Percentiles rank a stretch among this genome's conserved stretches.
These are phyloP conservation scores for Solanum infundibuliforme DNA, from an alignment of 257 asterid species.

Conservation along the genomic window DNA sequence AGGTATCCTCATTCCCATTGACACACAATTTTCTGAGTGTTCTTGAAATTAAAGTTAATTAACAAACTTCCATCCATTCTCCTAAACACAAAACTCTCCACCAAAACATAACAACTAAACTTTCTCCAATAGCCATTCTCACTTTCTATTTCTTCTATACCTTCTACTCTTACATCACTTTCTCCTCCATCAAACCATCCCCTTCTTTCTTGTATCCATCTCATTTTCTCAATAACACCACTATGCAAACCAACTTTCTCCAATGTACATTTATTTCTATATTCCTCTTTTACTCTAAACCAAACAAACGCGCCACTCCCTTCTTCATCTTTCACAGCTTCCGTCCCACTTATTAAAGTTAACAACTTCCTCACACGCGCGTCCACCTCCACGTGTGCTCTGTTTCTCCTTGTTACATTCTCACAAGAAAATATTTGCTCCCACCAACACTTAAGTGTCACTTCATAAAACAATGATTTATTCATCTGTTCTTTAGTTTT, in stretches of 20 bases:
- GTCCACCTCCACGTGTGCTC: conserved; percentile 23
- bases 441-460: conserved; percentile 77
- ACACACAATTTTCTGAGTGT: conserved; percentile 33
- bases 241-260: conserved; percentile 40
- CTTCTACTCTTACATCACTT: conserved; percentile 44
- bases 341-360: conserved; percentile 42
- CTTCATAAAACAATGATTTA: conserved; percentile 40
- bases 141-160: conserved; percentile 32
- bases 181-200: conserved; percentile 68
- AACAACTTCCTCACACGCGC: conserved; percentile 40
- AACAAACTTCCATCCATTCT: conserved; percentile 65
- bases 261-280: conserved; percentile 5
- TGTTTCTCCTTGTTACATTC: conserved; percentile 12
- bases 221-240: conserved; percentile 45
- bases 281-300: conserved; percentile 34
- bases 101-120: conserved; percentile 67
- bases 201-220: conserved; percentile 47
- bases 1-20: conserved; percentile 41
- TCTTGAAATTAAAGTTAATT: conserved; percentile 41
- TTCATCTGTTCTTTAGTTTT: conserved; percentile 36
- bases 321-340: conserved; percentile 38
- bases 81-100: conserved; percentile 68
- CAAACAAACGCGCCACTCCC: conserved; percentile 32
- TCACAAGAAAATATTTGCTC: conserved; percentile 42
- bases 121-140: conserved; percentile 34